Conservation (phyloP, 1,284 basidiomycete genomes). For the Trametes polyzona region DNA sequence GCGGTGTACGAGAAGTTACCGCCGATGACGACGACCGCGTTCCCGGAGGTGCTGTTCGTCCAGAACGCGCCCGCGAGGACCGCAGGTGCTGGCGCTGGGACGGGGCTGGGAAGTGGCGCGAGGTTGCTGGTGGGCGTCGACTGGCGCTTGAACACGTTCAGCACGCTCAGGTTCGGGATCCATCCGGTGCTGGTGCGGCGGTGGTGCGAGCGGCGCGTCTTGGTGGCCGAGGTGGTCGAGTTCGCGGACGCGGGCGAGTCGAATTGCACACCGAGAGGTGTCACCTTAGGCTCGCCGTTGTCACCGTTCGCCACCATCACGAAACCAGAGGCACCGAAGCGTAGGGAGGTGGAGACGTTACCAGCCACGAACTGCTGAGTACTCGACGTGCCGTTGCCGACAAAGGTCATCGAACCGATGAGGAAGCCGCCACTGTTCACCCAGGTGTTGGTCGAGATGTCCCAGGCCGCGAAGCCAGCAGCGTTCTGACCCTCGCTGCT, state of each 20-base stretch:
- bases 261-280: slow-evolving; percentile 61
- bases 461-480: slow-evolving; percentile 81
- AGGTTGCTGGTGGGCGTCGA: slow-evolving; percentile 36
- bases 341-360: slow-evolving; percentile 54
- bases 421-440: slow-evolving; percentile 74
- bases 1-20: slow-evolving; percentile 83
- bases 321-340: slow-evolving; percentile 73
- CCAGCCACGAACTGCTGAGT: slow-evolving; percentile 67
- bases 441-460: slow-evolving; percentile 70
- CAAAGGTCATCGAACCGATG: slow-evolving; percentile 73
- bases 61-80: slow-evolving; percentile 90
- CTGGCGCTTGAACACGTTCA: slow-evolving; percentile 59
- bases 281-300: slow-evolving; percentile 54
- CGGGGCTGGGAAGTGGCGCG: slow-evolving; percentile 56
- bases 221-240: slow-evolving; percentile 30
- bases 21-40: slow-evolving; percentile 79
- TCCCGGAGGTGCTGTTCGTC: slow-evolving; percentile 70
- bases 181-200: slow-evolving; percentile 47
- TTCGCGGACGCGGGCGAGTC: slow-evolving; percentile 37
- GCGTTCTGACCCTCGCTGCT: slow-evolving; percentile 44
- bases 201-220: slow-evolving; percentile 43
- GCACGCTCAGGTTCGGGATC: slow-evolving; percentile 52
- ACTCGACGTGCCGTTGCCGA: slow-evolving; percentile 61
- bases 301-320: slow-evolving; percentile 70
- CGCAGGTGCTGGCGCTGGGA: slow-evolving; percentile 71